Evolutionary conservation across 768 basidiomycete species (phyloP), one percentile per base, ranked within the genome.

Genomic region (Tubosaeta sp.): DNA sequence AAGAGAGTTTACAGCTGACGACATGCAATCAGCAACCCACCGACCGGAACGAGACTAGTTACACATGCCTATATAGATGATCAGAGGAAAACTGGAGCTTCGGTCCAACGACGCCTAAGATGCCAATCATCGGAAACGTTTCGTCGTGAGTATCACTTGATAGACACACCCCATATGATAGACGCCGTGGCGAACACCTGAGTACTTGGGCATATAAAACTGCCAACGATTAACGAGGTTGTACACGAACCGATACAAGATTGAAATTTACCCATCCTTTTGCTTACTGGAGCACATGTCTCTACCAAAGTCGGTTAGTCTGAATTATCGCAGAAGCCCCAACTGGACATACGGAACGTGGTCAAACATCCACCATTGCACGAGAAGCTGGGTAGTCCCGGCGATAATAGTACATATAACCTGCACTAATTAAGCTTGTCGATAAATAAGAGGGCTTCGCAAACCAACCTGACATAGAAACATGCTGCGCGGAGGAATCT

Each of bases 361-460:
- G 1, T 67, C 58, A 53, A 85, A 85, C 82, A 84, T 84, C 82
- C 80, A 92, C 0, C 76, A 67, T 58, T 90, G 89, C 1, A 92
- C 87, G 38, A 82, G 80, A 43, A 90, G 80, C 58, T 88, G 86
- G 1, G 81, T 77, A 13, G 86, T 87, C 53, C 85, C 84, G 22
- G 86, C 84, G 35, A 90, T 67, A 39, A 84, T 57, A 1, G 86
- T 77, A 9, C 85, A 84, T 44, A 87, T 57, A 21, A 87, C 76
- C 65, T 90, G 30, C 9, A 6, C 21, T n/a, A 4, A 12, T 16
- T 48, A 10, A 55, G 46, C 6, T 44, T 2, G 21, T 41, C 38
- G 12, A 30, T 5, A 16, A 41, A 21, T 12, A 11, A 32, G 21
- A 10, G 13, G 18, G 32, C 13, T 9, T 7, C 18, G 3, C 11